Evolutionary conservation across 169 alveolate species (phyloP).

Genomic region (Cryptosporidium andersoni): DNA sequence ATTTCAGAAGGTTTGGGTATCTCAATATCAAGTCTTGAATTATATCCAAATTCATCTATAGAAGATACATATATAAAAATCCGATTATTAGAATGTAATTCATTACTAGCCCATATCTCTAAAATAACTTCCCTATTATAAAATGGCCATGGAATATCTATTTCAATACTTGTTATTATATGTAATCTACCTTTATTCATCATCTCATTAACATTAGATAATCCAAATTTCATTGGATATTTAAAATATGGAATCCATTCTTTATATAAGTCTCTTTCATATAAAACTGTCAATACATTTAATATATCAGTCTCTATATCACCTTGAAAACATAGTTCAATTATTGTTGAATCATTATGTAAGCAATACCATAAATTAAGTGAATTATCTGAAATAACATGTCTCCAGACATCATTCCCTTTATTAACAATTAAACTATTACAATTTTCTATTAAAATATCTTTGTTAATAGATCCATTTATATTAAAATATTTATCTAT

Average conservation of each 20-base stretch:
- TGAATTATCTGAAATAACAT: conserved; percentile 18
- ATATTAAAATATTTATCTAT: conserved; percentile 25
- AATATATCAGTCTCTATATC: conserved; percentile 42
- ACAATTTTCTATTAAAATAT: conserved; percentile 21
- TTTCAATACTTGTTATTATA: conserved; percentile 35
- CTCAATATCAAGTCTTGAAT: conserved; percentile 53
- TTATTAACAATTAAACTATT: conserved; percentile 18
- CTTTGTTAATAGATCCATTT: conserved; percentile 12
- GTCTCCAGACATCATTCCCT: conserved; percentile 32
- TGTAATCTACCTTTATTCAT: conserved; percentile 37
- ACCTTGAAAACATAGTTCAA: conserved; percentile 65
- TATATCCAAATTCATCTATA: conserved; percentile 53
- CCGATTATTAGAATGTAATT: conserved; percentile 46
- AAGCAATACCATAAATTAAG: conserved; percentile 58
- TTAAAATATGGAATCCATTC: conserved; percentile 59
- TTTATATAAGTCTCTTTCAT: conserved; percentile 63
- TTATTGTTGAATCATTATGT: conserved; percentile 41
- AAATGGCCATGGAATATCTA: conserved; percentile 69
- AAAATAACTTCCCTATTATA: conserved; percentile 51
- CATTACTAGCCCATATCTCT: conserved; percentile 67
- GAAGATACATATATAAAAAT: conserved; percentile 65
- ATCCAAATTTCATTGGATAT: conserved; percentile 60
- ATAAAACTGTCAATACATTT: conserved; percentile 50
- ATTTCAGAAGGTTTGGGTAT: conserved; percentile 27
- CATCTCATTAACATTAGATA: conserved; percentile 37